Percentiles rank a stretch among this genome's conserved stretches.
phyloP scores from a whole-genome alignment of 2,329 filamentous ascomycete genomes.

The Domatiomyces globalis region DNA sequence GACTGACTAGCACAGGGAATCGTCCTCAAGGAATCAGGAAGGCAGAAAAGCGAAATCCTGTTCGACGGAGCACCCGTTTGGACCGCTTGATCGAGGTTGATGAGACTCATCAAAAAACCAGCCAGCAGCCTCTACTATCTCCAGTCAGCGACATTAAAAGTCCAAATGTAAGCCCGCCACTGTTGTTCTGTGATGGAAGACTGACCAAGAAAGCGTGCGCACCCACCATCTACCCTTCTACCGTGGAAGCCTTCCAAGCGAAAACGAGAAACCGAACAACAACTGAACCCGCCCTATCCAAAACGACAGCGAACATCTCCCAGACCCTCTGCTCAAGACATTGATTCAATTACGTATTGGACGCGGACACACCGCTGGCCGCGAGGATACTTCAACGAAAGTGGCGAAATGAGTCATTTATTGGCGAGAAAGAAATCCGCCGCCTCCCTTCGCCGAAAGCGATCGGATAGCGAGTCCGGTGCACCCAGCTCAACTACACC shows the following conservation, averaged over 20 bases:
- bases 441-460: constrained; percentile 13
- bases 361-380: neutral
- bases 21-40: constrained; percentile 5
- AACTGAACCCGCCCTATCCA: constrained; percentile 4
- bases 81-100: constrained; percentile 3
- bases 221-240: constrained; percentile 3
- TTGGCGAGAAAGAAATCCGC: constrained; percentile 19
- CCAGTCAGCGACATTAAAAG: constrained; percentile 5
- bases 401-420: constrained; percentile 19
- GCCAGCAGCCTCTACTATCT: constrained; percentile 5
- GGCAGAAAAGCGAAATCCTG: constrained; percentile 3
- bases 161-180: constrained; percentile 3
- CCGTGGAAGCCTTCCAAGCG: constrained; percentile 5
- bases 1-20: constrained; percentile 3
- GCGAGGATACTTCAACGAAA: neutral
- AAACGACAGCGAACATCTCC: neutral
- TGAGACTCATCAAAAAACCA: constrained; percentile 3
- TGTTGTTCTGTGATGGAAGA: constrained; percentile 3
- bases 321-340: neutral
- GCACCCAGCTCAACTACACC: constrained; percentile 9
- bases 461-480: constrained; percentile 12
- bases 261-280: constrained; percentile 6
- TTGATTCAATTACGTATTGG: too few relatives aligned
- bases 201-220: constrained; percentile 3
- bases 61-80: constrained; percentile 5